Base-by-base conservation (phyloP, 257 asterid genomes). In the Hygrophila difformis region DNA sequence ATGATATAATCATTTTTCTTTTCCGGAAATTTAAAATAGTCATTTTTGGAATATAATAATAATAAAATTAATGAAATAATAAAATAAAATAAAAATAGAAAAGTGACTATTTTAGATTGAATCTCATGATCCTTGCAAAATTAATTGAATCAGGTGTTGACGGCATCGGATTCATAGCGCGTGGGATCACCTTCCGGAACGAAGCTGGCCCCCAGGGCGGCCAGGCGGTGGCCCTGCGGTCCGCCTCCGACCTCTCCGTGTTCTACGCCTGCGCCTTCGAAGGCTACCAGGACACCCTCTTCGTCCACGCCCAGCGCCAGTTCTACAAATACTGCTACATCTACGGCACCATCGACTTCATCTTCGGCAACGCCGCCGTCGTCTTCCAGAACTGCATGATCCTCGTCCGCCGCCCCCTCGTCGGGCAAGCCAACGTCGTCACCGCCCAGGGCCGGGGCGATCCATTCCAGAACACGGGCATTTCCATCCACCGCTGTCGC, bases 371-470 rank as follows among this genome's bases (percentile, higher is more conserved):
- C 35, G 95, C 95, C 0, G 94, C 95, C 1, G 95, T 77, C 3
- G 95, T 84, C 0, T 68, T 88, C 71, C 97, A 84, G 5, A 81
- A 71, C 46, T 81, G 97, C 71, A 56, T 62, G 1, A 76, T 88
- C 50, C 81, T 70, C 54, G 95, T 77, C 1, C 79, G 97, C 0
- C 70, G 55, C 10, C 97, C 97, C 6, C 20, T 84, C 2, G 35
- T 41, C 18, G 97, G 95, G 1, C 95, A 88, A 57, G 76, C 76
- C 2, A 88, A 88, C 52, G 75, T 78, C 12, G 39, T 87, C 33
- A 87, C 96, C 1, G 96, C 96, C 41, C 96, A 79, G 57, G 96
- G 94, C 29, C 57, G 96, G 12, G 83, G 71, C 6, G 96, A 87
- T 66, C 96, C 94, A 4, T 79, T 72, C 26, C 96, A 86, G 37